A percentile compares a stretch with the other conserved stretches of the same genome.
Conservation (phyloP, 306 rosid species). For the Vigna mungo region DNA sequence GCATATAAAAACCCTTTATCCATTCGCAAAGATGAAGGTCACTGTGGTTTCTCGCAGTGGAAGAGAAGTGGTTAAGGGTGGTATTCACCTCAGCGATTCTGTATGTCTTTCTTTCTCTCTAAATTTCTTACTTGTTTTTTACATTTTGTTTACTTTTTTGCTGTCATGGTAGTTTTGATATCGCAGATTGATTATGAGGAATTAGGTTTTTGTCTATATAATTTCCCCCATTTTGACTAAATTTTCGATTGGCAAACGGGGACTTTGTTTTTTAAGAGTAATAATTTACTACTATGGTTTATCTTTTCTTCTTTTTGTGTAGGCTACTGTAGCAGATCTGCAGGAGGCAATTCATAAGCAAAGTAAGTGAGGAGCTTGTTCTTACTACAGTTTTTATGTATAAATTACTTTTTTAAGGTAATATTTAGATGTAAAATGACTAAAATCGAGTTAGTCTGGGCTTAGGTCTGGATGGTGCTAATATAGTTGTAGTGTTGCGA, state of each 20-base stretch:
- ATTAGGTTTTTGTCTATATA: conserved; percentile 23
- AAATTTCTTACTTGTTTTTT: background rate
- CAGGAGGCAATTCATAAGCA: conserved; percentile 82
- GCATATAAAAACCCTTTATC: conserved; percentile 18
- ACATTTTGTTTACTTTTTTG: background rate
- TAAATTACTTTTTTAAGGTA: conserved; percentile 3
- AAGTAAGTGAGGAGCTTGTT: conserved; percentile 62
- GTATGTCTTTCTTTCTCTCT: conserved; percentile 53
- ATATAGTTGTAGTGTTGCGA: background rate
- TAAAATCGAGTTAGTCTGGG: background rate
- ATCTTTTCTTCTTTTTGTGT: conserved; percentile 13
- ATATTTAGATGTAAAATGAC: conserved; percentile 13
- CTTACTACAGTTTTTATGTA: background rate
- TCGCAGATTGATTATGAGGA: conserved; percentile 8
- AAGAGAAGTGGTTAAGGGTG: conserved; percentile 82
- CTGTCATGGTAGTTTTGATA: conserved; percentile 21
- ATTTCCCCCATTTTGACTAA: background rate
- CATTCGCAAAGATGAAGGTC: conserved; percentile 71
- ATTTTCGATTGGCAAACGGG: conserved; percentile 1
- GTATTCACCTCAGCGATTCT: conserved; percentile 74
- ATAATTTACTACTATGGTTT: conserved; percentile 16
- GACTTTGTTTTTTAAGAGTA: conserved; percentile 31
- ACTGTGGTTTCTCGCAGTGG: conserved; percentile 82
- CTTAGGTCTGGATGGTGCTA: background rate
- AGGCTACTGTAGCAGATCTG: conserved; percentile 97